Evolutionary conservation across 1,139 yeast species (phyloP), one percentile per base, ranked within the genome.

Genomic region (Geotrichum carabidarum): DNA sequence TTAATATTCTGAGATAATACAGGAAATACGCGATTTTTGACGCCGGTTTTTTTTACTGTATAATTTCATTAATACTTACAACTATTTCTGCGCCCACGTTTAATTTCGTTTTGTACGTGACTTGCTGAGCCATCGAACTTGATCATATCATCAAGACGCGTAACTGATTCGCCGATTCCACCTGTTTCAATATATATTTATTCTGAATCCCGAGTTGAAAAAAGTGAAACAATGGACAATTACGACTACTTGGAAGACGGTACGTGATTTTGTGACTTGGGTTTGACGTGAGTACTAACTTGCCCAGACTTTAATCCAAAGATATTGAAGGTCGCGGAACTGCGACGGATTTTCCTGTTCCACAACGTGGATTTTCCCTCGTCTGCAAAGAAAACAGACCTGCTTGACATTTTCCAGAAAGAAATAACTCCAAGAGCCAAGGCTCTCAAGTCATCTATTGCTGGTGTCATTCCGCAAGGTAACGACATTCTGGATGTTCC

Each of bases 301-400:
- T 11, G 15, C 22, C 8, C 62, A 78, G 89, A 77, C 11, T 86
- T 85, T 65, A 84, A 87, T 64, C 83, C 89, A 11, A 73, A 74
- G 44, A 70, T 78, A 40, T 71, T 85, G 60, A 83, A 81, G 46
- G 81, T 84, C 38, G 79, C 87, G 5, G 80, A 84, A 57, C 74
- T 89, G 63, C 76, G 93, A 61, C 76, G 81, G 41, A 74, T 86
- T 42, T 74, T 89, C 56, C 69, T 75, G 36, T 80, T 78, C 53
- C 78, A 86, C 65, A 74, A 77, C n/a, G 74, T 88, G 22, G 69
- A 70, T 8, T 82, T 75, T 64, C 77, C 84, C 0, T 74, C 86
- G 4, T 76, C 79, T 51, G 82, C 87, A 8, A 84, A 82, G 64
- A 89, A 89, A 68, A 69, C 78, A 4, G 80, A 78, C 8, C 73